Conservation (phyloP, 176 grass and related monocot species). For the Triticum aestivum region IWGSC_CS_RefSeq_v2.1 NC_057806.1:612780673-612781172, state of each 20-base stretch:
- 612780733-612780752: background rate
- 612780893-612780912: background rate
- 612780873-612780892: background rate
- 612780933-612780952: background rate
- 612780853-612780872: background rate
- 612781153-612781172: constrained; percentile 73
- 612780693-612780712: background rate
- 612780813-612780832: background rate
- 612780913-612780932: constrained; percentile 16
- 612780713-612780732: background rate
- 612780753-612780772: background rate
- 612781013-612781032: constrained; percentile 92
- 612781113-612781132: constrained; percentile 5
- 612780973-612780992: constrained; percentile 90
- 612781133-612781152: constrained; percentile 42
- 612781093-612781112: constrained; percentile 19
- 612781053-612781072: constrained; percentile 96
- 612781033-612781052: constrained; percentile 76
- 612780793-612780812: background rate
- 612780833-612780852: constrained; percentile 4
- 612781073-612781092: constrained; percentile 96
- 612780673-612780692: constrained; percentile 14
- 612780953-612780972: constrained; percentile 26
- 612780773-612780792: constrained; percentile 23
- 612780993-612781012: constrained; percentile 81